phyloP scores from a whole-genome alignment of 2,329 filamentous ascomycete species.

The Xylaria sp. region DNA sequence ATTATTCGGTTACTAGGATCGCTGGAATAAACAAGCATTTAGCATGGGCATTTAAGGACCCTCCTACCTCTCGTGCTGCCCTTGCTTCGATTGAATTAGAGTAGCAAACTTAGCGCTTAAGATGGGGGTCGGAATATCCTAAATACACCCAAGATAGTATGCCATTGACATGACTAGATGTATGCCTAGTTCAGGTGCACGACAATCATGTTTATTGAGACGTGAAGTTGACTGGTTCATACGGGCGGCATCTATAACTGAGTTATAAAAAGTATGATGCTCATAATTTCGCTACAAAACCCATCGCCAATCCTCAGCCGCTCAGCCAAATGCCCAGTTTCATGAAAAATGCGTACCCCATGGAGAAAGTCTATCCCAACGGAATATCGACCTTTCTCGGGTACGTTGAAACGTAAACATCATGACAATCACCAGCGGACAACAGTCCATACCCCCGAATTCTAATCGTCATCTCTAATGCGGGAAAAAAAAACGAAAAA shows the following conservation, averaged over 20 bases:
- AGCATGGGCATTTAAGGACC: no score
- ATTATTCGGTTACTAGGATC: no score
- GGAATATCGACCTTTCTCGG: conserved; percentile 25
- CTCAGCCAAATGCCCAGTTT: conserved; percentile 37
- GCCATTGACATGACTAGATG: background rate
- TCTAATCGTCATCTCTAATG: conserved; percentile 46
- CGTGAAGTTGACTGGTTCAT: conserved; percentile 27
- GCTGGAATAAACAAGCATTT: no score
- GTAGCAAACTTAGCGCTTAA: no score
- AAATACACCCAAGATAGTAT: no score
- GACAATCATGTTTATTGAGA: background rate
- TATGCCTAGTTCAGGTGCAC: background rate
- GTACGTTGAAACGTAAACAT: conserved; percentile 38
- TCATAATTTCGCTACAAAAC: conserved; percentile 34
- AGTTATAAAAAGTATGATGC: conserved; percentile 28
- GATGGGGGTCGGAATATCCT: no score
- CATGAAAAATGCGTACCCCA: conserved; percentile 37
- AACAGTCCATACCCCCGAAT: conserved; percentile 32
- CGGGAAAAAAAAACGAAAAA: conserved; percentile 31
- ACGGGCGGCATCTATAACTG: conserved; percentile 32
- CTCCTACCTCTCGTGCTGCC: no score
- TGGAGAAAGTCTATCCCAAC: conserved; percentile 30
- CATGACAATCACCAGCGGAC: conserved; percentile 38
- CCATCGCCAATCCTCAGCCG: conserved; percentile 25
- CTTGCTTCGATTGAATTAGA: no score